Evolutionary conservation across 306 rosid species (phyloP), one percentile per base, ranked within the genome.

Genomic region (Lathyrus oleraceus): DNA sequence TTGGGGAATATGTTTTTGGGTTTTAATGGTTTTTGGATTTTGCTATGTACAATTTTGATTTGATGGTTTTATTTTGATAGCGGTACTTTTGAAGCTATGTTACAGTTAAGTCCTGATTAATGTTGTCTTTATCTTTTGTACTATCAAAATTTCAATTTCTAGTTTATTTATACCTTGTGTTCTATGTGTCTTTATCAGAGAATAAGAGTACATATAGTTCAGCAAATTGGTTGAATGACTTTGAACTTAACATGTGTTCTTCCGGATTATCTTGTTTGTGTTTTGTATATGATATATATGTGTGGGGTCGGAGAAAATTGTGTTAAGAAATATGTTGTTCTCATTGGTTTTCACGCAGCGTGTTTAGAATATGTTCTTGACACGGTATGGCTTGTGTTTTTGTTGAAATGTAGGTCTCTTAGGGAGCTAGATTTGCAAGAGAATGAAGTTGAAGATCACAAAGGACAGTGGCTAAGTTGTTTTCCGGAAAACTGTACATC

Each of bases 401-500:
- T 17, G 20, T 17, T 13, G 13, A 70, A 44, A 6, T 57, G 45
- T 67, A 94, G 99, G 87, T 77, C 56, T 77, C 95, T 94, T 52
- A 78, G 84, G 87, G 99, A 88, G 84, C 85, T 94, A 77, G 99
- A 94, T 76, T 85, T 94, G 78, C 99, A 91, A 85, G 99, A 94
- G 74, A 94, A 91, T 78, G 99, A 94, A 47, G 85, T 94, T 21
- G 95, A 94, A 0, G 97, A 91, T 70, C 85, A 72, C 69, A 79
- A 79, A 43, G 96, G 96, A 49, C 95, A 91, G 62, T 94, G 99
- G 99, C 89, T 94, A 21, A 85, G 87, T 75, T 88, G 91, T 85
- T 94, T 94, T 82, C 89, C 99, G 0, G 99, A 94, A 36, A 80
- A 76, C 71, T 84, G 83, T 56, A 91, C 96, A 0, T 88, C 99